Conservation (phyloP, 179 eudicot species). For the Silene noctiflora region DNA sequence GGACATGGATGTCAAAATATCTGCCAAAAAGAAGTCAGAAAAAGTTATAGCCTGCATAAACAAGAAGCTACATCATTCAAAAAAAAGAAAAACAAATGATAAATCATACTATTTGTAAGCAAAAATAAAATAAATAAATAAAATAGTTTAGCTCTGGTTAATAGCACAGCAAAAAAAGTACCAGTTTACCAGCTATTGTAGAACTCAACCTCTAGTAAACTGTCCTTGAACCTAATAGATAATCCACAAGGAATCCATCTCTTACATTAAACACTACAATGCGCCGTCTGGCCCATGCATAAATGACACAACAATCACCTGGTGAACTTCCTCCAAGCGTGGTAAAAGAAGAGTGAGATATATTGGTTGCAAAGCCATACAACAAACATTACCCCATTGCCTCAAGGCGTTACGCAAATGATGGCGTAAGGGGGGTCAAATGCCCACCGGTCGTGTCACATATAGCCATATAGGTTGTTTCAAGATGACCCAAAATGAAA, state of each 20-base stretch:
- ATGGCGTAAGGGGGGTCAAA: too few species aligned
- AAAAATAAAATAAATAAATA: not conserved
- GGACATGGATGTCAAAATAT: constrained; percentile 95
- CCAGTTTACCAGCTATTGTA: not conserved
- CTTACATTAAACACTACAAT: not conserved
- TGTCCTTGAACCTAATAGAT: not conserved
- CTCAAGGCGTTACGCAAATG: too few species aligned
- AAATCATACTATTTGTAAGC: not conserved
- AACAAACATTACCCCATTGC: too few species aligned
- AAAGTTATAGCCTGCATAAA: constrained; percentile 84
- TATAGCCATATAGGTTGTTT: too few species aligned
- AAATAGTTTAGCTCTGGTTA: not conserved
- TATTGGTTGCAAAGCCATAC: not conserved
- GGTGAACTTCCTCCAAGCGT: not conserved
- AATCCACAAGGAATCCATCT: not conserved
- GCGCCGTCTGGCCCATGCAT: not conserved
- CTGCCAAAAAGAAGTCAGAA: constrained; percentile 97
- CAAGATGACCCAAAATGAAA: too few species aligned
- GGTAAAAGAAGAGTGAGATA: not conserved
- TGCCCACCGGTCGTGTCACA: too few species aligned
- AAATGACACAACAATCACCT: not conserved
- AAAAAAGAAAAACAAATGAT: not conserved
- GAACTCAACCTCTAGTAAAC: not conserved
- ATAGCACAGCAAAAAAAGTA: not conserved
- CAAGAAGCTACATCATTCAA: constrained; percentile 14